Evolutionary conservation across 495 filamentous ascomycete species (phyloP).

Genomic region (Aspergillus conjunctus): DNA sequence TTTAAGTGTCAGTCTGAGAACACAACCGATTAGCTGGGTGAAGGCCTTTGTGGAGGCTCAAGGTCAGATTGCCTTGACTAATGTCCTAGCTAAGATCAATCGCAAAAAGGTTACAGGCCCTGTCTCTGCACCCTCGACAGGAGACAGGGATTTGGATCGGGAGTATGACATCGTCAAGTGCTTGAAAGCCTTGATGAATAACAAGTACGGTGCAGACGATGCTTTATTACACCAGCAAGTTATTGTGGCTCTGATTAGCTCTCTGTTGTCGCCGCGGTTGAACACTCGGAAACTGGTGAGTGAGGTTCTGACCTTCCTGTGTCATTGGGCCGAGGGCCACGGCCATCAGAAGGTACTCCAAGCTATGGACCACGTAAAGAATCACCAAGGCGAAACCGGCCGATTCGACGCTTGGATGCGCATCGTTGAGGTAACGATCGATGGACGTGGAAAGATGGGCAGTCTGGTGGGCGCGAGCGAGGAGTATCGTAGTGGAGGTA

Average conservation of each 20-base stretch:
- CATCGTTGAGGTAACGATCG: constrained; percentile 94
- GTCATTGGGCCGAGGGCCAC: constrained; percentile 92
- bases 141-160: constrained; percentile 86
- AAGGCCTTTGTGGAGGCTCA: constrained; percentile 96
- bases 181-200: constrained; percentile 96
- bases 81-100: constrained; percentile 90
- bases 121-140: constrained; percentile 60
- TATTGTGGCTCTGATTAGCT: constrained; percentile 83
- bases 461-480: constrained; percentile 96
- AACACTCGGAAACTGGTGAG: constrained; percentile 94
- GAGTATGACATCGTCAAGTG: constrained; percentile 99
- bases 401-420: constrained; percentile 99
- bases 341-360: constrained; percentile 95
- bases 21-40: constrained; percentile 96
- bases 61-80: constrained; percentile 94
- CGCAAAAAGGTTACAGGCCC: constrained; percentile 77
- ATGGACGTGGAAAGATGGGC: constrained; percentile 97
- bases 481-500: constrained; percentile 93
- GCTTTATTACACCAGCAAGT: constrained; percentile 89
- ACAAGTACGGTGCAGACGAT: constrained; percentile 97
- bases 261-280: constrained; percentile 83
- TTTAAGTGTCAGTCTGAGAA: constrained; percentile 89
- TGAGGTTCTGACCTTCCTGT: constrained; percentile 94
- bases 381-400: constrained; percentile 86
- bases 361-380: constrained; percentile 90